These are phyloP conservation scores for Gossypium arboreum DNA, from an alignment of 345 rosid genomes.

Conservation along the genomic window DNA sequence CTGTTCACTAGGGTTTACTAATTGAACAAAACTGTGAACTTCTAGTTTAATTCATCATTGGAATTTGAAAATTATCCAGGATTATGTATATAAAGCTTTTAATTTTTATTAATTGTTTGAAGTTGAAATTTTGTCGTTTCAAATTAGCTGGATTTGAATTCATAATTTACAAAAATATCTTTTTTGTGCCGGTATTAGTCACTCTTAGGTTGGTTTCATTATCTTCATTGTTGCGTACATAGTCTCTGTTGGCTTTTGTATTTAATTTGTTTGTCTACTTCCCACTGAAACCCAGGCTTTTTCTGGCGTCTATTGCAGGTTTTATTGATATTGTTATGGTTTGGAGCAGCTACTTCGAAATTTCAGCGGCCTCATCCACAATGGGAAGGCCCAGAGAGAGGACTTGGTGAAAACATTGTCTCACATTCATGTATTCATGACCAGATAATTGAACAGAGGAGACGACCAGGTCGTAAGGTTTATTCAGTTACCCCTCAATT, in stretches of 20 bases:
- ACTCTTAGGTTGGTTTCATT: conserved; percentile 10
- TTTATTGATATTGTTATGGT: conserved; percentile 50
- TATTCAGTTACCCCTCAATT: conserved; percentile 74
- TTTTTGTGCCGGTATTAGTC: conserved; percentile 18
- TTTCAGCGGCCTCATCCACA: conserved; percentile 30
- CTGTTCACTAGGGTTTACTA: conserved; percentile 10
- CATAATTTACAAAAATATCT: conserved; percentile 7
- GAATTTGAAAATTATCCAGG: conserved; percentile 1
- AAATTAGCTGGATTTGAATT: conserved; percentile 20
- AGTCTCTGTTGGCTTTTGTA: neutral
- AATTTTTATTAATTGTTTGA: conserved; percentile 10
- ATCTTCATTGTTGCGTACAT: conserved; percentile 16
- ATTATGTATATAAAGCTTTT: neutral
- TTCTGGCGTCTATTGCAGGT: conserved; percentile 42
- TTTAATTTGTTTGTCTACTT: neutral
- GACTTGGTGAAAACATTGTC: conserved; percentile 33
- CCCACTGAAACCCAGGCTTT: neutral
- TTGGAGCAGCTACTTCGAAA: conserved; percentile 38
- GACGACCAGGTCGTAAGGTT: conserved; percentile 73
- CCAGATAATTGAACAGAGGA: conserved; percentile 83
- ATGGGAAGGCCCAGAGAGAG: conserved; percentile 39
- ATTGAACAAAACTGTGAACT: neutral
- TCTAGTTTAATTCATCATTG: neutral
- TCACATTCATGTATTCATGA: conserved; percentile 97
- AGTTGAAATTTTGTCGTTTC: neutral